These are phyloP conservation scores for Cyberlindnera mycetangii DNA, from an alignment of 805 yeast genomes.

Conservation along the genomic window DNA sequence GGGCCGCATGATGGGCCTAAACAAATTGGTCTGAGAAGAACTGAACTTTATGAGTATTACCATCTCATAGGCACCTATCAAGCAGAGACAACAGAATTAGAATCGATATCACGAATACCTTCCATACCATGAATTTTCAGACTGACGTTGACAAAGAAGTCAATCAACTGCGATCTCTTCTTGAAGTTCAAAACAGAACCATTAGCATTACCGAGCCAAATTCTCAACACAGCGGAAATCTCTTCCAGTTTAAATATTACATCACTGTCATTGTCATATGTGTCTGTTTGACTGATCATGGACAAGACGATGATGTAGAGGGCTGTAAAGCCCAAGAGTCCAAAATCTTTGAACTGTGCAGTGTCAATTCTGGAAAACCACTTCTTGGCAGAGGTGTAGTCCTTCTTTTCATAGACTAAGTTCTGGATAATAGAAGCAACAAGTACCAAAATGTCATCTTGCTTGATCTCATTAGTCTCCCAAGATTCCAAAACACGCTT, in stretches of 20 bases:
- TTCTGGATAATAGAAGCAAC: conserved; percentile 30
- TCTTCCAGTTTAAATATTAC: conserved; percentile 29
- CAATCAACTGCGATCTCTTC: conserved; percentile 32
- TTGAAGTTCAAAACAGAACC: conserved; percentile 29
- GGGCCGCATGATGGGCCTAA: background rate
- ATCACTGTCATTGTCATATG: conserved; percentile 17
- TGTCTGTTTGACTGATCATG: conserved; percentile 19
- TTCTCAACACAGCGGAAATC: conserved; percentile 31
- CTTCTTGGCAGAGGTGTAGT: conserved; percentile 22
- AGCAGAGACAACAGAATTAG: conserved; percentile 4
- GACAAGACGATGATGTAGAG: conserved; percentile 26
- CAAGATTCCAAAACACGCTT: conserved; percentile 21
- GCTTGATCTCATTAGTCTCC: conserved; percentile 18
- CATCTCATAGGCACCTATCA: background rate
- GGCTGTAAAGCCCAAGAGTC: conserved; percentile 31
- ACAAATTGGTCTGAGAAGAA: background rate
- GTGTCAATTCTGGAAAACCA: conserved; percentile 24
- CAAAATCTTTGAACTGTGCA: conserved; percentile 13
- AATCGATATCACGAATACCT: conserved; percentile 4
- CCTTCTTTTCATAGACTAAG: conserved; percentile 24
- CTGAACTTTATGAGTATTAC: background rate
- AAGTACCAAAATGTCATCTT: conserved; percentile 26
- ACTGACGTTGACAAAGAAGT: conserved; percentile 29
- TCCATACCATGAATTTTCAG: conserved; percentile 27
- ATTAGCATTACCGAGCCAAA: conserved; percentile 34